phyloP scores from a whole-genome alignment of 163 green algal genomes.

The Scenedesmus sp. region DNA sequence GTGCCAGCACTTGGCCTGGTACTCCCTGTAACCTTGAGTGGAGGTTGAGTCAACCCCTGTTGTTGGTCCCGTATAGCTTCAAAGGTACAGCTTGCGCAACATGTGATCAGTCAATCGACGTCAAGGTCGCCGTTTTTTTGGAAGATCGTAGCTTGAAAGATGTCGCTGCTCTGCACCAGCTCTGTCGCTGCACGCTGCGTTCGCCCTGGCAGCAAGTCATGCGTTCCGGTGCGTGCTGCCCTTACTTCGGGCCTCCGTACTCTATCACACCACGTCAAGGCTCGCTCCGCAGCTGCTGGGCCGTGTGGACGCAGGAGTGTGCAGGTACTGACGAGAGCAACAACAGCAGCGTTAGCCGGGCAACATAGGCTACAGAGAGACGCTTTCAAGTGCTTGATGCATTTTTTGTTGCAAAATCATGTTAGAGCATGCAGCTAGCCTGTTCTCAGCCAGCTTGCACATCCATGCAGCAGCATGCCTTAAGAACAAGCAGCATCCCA shows the following conservation, averaged over 20 bases:
- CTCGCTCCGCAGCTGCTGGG: neutral
- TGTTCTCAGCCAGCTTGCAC: neutral
- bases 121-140: neutral
- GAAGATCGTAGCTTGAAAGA: neutral
- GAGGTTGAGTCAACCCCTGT: neutral
- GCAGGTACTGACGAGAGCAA: conserved; percentile 1
- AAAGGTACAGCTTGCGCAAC: neutral
- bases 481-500: neutral
- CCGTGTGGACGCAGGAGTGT: neutral
- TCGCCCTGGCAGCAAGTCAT: neutral
- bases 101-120: neutral
- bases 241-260: neutral
- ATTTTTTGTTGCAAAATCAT: neutral
- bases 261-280: neutral
- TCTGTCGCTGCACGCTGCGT: neutral
- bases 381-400: neutral
- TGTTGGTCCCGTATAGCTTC: neutral
- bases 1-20: neutral
- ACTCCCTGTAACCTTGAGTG: neutral
- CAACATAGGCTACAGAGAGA: neutral
- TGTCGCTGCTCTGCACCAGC: conserved; percentile 2
- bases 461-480: neutral
- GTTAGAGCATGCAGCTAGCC: neutral
- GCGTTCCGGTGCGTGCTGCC: neutral
- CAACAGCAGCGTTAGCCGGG: conserved; percentile 3